Base-by-base conservation (phyloP, 164 flowering plant genomes). In the Stephania cephalantha region DNA sequence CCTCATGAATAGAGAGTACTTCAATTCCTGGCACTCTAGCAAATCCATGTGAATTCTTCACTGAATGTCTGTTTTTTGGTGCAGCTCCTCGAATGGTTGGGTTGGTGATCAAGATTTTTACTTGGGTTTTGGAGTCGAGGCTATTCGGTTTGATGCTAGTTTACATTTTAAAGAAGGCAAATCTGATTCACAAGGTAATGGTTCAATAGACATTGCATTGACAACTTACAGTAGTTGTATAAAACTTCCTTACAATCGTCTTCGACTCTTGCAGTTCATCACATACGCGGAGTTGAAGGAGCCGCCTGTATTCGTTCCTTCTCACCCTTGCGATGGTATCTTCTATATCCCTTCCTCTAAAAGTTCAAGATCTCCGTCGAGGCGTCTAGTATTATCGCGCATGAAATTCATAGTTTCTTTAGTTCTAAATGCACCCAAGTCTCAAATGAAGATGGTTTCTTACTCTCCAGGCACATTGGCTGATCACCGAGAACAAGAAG, bases 21-120 rank as follows among this genome's bases (percentile, higher is more conserved):
- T 35, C 42, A 35, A 35, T 35, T 35, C 42, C 42, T 35, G 42
- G 3, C 42, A 35, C 42, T 35, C 42, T 35, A 35, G 42, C 42
- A 35, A 35, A 2, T 35, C 42, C 42, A 35, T 35, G 42, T 35
- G 42, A 35, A 35, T 35, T 35, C 42, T 4, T 35, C 42, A 35
- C 3, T 35, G 42, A 35, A 35, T 55, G 73, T 18, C 3, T 3
- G 1, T 74, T 5, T 5, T 76, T 61, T 65, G 5, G 72, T 31
- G 48, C 76, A 94, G 98, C 95, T 81, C 98, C 97, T 73, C 89
- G 97, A 6, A 81, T 95, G 90, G 90, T 91, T 71, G 98, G 98
- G 69, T 44, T 88, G 67, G 58, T 89, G 46, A 87, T 91, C 45
- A 91, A 88, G 78, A 73, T 92, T 17, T 88, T 89, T 66, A 88